Evolutionary conservation across 2,329 filamentous ascomycete species (phyloP), one percentile per base, ranked within the genome.

Genomic region (Scedosporium aurantiacum): DNA sequence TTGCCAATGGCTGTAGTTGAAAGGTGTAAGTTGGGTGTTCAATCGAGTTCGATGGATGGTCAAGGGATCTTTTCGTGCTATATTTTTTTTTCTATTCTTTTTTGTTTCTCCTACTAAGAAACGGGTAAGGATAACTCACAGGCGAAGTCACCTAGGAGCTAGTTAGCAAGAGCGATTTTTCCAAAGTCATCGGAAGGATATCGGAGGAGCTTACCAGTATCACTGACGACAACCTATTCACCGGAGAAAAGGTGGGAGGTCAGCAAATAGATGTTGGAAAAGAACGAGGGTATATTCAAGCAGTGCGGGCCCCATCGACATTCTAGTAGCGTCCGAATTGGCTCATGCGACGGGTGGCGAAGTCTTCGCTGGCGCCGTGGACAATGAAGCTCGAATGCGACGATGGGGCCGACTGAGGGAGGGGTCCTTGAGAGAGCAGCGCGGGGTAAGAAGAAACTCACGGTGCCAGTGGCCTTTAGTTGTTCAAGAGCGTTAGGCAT

Each of bases 401-500:
- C 57, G 37, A 18, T 40, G 45, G 43, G 52, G 57, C 61, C 55
- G 60, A 62, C 58, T 60, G 58, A 60, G 58, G 57, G 57, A 40
- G 12, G 21, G 16, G n/a, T 28, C 14, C 21, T 59, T 25, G n/a
- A 23, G 16, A 1, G 16, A 8, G 27, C 14, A 21, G 23, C 27
- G 58, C 58, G 58, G 63, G 64, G 64, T 64, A 57, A 63, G 23
- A 14, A 23, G 23, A 37, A 47, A 89, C 90, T 78, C 83, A 96
- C 91, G 73, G 94, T 99, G 87, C 94, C 94, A 75, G 88, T 78
- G 81, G 90, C 87, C 85, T 99, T 99, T 76, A 99, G 86, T 82
- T 97, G 92, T 71, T 97, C 94, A 71, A 99, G 89, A 77, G 92
- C 90, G 78, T 80, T 88, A 77, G 90, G 78, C 92, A 97, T 97